Evolutionary conservation across 2,329 filamentous ascomycete species (phyloP).

Genomic region (Pseudogymnoascus sp.): DNA sequence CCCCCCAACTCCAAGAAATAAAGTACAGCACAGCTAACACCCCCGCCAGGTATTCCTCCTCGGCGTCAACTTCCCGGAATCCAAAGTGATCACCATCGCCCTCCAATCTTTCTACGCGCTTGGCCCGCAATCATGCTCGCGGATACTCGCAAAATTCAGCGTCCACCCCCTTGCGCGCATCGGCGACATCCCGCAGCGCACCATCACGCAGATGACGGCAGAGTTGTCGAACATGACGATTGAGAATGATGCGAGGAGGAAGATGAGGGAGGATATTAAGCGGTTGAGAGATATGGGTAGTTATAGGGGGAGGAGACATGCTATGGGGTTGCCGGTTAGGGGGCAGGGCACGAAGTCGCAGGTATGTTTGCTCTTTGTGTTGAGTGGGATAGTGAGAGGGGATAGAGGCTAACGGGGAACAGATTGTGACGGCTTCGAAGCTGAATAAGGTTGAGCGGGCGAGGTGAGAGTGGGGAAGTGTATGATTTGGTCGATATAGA

Average conservation of each 20-base stretch:
- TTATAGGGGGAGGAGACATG: conserved; percentile 83
- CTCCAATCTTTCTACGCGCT: conserved; percentile 84
- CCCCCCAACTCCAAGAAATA: background rate
- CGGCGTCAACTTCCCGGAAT: conserved; percentile 78
- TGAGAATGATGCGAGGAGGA: conserved; percentile 75
- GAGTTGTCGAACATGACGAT: conserved; percentile 89
- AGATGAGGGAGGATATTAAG: conserved; percentile 77
- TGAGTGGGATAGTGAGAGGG: background rate
- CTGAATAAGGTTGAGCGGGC: conserved; percentile 51
- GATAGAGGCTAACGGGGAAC: conserved; percentile 13
- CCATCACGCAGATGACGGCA: conserved; percentile 72
- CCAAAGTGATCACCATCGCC: conserved; percentile 67
- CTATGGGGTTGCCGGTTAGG: conserved; percentile 83
- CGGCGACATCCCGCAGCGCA: conserved; percentile 65
- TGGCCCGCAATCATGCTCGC: conserved; percentile 59
- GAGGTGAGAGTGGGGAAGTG: conserved; percentile 25
- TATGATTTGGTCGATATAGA: conserved; percentile 3
- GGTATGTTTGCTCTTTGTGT: conserved; percentile 32
- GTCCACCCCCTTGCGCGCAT: conserved; percentile 80
- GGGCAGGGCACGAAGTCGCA: conserved; percentile 83
- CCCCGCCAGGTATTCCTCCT: conserved; percentile 61
- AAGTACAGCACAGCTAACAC: background rate
- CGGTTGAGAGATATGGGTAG: conserved; percentile 84
- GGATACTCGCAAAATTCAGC: conserved; percentile 79
- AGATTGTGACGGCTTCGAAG: conserved; percentile 54